Evolutionary conservation across 192 early-diverging fungal genomes (phyloP), one percentile per base, ranked within the genome.

Genomic region (Oehlia diaphana): DNA sequence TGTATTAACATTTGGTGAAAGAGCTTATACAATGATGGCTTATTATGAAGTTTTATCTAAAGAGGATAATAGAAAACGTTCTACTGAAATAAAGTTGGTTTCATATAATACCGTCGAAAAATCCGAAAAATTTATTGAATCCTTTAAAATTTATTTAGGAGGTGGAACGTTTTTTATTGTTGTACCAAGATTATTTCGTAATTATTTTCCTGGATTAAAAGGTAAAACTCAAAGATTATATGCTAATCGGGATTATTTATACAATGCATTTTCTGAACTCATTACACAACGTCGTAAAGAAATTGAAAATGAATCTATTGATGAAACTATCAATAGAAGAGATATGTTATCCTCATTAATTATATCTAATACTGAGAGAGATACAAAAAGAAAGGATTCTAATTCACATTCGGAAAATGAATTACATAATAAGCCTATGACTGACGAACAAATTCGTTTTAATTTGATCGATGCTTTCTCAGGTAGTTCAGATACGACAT

Each of bases 201-300:
- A 47, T 12, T 47, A 47, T 47, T 3, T 47, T 47, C 44, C 44
- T 47, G 44, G 44, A 47, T 3, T 47, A 47, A 47, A 47, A 12
- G 10, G 44, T 12, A 44, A n/a, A 13, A 21, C 14, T 42, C 19
- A 44, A 53, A 73, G 58, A 26, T 21, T 33, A 33, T 23, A 49
- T 23, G 23, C 37, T 44, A 73, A 53, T 73, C 6, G 49, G 8
- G 49, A 49, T 2, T 53, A 53, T 23, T 49, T 73, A 42, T 21
- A 26, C 26, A 31, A 23, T 0, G 19, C 16, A 49, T 19, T 73
- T 44, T 35, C 37, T 58, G 44, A 73, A 73, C 19, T 73, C 47
- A 49, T 73, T 9, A 53, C 14, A 53, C 35, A 73, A 53, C 72
- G 72, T 53, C 37, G 39, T 47, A 73, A 47, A 53, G 72, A 44